These are phyloP conservation scores for Carex pumila DNA, from an alignment of 176 grass and related monocot species.

Conservation along the genomic window DNA sequence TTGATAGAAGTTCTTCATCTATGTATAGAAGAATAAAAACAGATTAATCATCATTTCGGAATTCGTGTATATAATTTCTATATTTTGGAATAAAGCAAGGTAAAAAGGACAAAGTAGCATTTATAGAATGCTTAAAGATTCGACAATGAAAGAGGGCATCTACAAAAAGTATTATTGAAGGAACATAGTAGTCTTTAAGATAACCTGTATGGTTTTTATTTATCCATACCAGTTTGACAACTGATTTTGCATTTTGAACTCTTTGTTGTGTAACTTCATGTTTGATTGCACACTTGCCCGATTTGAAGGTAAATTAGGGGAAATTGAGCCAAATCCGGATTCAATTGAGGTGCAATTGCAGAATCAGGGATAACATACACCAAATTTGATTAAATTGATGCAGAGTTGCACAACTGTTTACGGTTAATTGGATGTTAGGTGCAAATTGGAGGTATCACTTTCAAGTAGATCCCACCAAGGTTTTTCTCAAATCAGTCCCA, in stretches of 20 bases:
- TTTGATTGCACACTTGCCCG: background rate
- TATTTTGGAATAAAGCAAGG: background rate
- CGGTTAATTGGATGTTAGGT: background rate
- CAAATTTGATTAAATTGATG: background rate
- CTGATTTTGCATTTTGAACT: background rate
- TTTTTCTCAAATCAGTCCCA: background rate
- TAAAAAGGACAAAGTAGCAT: background rate
- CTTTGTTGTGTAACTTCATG: background rate
- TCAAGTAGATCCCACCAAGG: background rate
- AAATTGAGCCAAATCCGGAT: background rate
- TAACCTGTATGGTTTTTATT: too few relatives aligned
- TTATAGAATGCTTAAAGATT: background rate
- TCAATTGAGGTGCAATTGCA: background rate
- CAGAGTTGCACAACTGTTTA: background rate
- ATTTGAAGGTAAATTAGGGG: background rate
- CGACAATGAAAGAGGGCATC: background rate
- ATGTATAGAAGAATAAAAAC: background rate
- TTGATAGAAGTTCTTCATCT: conserved; percentile 92
- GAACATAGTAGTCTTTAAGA: background rate
- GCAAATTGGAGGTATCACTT: background rate
- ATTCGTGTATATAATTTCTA: background rate
- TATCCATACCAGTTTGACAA: background rate
- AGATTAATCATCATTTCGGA: background rate
- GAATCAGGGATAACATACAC: background rate
- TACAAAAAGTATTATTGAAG: background rate